Evolutionary conservation across 2,329 filamentous ascomycete species (phyloP), one percentile per base, ranked within the genome.

Genomic region (Apiospora koreana): DNA sequence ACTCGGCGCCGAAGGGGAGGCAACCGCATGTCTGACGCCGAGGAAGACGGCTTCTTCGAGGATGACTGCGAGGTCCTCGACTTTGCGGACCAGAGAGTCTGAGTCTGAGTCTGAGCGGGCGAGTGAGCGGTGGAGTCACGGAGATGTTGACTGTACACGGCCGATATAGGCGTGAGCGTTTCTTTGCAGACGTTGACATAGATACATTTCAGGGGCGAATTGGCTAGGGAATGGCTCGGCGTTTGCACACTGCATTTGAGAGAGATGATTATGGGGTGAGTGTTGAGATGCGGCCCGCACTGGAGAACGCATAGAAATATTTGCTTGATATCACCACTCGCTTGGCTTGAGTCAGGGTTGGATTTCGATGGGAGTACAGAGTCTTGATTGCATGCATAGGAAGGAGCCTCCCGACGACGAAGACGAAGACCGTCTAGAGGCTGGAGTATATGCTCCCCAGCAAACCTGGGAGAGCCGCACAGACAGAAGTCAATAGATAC

Each of bases 61-160:
- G 94, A 97, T 79, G 94, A 97, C 78, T 96, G 93, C 75, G 94
- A 97, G 79, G 93, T 97, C 70, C 87, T 97, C 73, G 94, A 97
- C 82, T 97, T 96, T 87, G 93, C 94, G 31, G 89, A 90, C 76
- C 89, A 91, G 81, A 83, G 89, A 78, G 89, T 91, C 42, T 91
- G 79, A 86, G 35, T 35, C 4, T 8, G 35, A 35, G 35, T 8
- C 4, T 8, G 35, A 35, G 35, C 3, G 35, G 8, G 35, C 35
- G 35, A 35, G 48, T 12, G 41, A 31, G 16, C 10, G 18, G 25
- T 1, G n/a, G 28, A 35, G 28, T 38, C 9, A 38, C 31, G 31
- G 54, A n/a, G 54, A 62, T 62, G 54, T n/a, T n/a, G 54, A 38
- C 21, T 38, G 38, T 38, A 62, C 54, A 23, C 31, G 21, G 31